Conservation (phyloP, 2,329 filamentous ascomycete species). For the Colletotrichum higginsianum region DNA sequence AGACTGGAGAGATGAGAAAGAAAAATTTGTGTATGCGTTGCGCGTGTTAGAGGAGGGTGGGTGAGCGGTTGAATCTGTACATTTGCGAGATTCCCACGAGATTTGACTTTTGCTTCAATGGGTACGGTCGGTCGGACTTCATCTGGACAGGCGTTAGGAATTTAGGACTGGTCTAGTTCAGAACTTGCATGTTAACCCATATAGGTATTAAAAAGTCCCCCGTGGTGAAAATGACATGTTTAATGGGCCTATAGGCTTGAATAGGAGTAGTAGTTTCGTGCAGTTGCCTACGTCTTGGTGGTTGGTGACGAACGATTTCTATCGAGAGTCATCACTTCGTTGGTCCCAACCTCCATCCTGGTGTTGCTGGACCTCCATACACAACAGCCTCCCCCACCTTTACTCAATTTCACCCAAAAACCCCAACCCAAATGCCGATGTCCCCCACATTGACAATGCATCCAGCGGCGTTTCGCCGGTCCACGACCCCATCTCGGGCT, state of each 20-base stretch:
- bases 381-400: background rate
- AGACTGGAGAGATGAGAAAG: background rate
- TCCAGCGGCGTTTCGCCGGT: slow-evolving; percentile 2
- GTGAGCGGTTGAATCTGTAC: slow-evolving; percentile 45
- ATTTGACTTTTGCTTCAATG: slow-evolving; percentile 44
- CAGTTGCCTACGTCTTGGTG: background rate
- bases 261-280: slow-evolving; percentile 5
- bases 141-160: slow-evolving; percentile 46
- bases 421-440: slow-evolving; percentile 1
- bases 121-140: slow-evolving; percentile 45
- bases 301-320: background rate
- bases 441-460: slow-evolving; percentile 21
- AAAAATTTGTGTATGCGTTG: slow-evolving; percentile 30
- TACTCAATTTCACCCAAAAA: slow-evolving; percentile 19
- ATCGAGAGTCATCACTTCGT: too few species aligned
- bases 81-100: slow-evolving; percentile 46
- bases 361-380: background rate
- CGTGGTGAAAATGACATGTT: slow-evolving; percentile 35
- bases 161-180: slow-evolving; percentile 43
- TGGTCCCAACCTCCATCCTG: background rate
- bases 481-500: slow-evolving; percentile 14
- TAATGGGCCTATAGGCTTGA: slow-evolving; percentile 14
- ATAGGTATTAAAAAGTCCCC: slow-evolving; percentile 35
- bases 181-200: slow-evolving; percentile 42
- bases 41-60: slow-evolving; percentile 23